A percentile compares a stretch with the other conserved stretches of the same genome.
phyloP scores from a whole-genome alignment of 495 filamentous ascomycete species.

The Entonaema liquescens region DNA sequence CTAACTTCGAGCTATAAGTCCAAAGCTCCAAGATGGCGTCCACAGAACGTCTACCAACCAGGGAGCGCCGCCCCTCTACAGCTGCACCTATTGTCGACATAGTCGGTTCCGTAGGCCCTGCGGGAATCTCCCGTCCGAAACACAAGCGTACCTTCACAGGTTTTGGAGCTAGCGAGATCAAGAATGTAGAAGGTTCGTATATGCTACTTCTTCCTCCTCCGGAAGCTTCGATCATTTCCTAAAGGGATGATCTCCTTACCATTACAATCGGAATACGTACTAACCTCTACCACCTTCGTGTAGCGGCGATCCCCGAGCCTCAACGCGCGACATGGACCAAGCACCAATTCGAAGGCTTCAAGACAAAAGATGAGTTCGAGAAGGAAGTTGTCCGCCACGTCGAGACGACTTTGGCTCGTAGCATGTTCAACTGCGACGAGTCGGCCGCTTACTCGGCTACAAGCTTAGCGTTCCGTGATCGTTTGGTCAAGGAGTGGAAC shows the following conservation, averaged over 20 bases:
- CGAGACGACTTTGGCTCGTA: slow-evolving; percentile 94
- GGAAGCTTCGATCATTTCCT: slow-evolving; percentile 5
- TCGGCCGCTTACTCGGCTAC: slow-evolving; percentile 89
- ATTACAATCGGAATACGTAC: slow-evolving; percentile 21
- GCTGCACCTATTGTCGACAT: slow-evolving; percentile 84
- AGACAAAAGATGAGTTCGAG: slow-evolving; percentile 72
- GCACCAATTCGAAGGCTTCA: slow-evolving; percentile 74
- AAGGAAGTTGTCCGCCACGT: slow-evolving; percentile 89
- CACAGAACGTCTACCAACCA: slow-evolving; percentile 45
- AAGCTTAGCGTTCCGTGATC: slow-evolving; percentile 89
- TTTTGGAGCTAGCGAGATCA: slow-evolving; percentile 89
- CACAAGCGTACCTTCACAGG: slow-evolving; percentile 95
- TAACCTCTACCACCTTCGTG: slow-evolving; percentile 13
- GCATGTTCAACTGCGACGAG: slow-evolving; percentile 98
- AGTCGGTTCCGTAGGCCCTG: slow-evolving; percentile 79
- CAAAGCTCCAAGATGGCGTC: slow-evolving; percentile 47
- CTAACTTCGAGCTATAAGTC: slow-evolving; percentile 8
- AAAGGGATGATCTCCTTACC: slow-evolving; percentile 45
- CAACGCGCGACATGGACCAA: slow-evolving; percentile 90
- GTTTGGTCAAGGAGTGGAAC: slow-evolving; percentile 95
- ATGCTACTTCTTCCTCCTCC: neutral
- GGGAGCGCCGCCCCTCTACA: slow-evolving; percentile 74
- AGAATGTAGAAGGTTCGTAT: slow-evolving; percentile 78
- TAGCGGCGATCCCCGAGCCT: slow-evolving; percentile 81
- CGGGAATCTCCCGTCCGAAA: slow-evolving; percentile 78